A percentile compares a stretch with the other conserved stretches of the same genome.
Conservation (phyloP, 371 early-diverging fungal genomes). For the Dichotomocladium elegans region DNA sequence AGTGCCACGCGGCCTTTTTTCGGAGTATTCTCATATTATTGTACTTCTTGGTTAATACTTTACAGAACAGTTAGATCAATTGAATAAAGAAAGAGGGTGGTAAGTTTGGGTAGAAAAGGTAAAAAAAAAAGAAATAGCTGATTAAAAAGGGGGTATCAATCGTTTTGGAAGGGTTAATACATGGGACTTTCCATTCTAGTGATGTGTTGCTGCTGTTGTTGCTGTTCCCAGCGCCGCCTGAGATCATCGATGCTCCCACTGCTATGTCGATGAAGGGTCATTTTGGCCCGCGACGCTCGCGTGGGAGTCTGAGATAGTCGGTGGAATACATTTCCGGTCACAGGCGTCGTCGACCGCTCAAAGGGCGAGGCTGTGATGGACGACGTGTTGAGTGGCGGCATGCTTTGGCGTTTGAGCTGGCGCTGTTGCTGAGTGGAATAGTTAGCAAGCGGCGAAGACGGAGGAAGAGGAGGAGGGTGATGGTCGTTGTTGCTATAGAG, state of each 20-base stretch:
- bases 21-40: too few relatives aligned
- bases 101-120: too few relatives aligned
- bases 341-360: conserved; percentile 22
- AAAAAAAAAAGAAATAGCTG: neutral
- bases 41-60: too few relatives aligned
- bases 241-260: conserved; percentile 24
- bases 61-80: too few relatives aligned
- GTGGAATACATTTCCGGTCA: conserved; percentile 35
- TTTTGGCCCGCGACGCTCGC: conserved; percentile 40
- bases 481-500: neutral
- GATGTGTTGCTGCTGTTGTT: neutral
- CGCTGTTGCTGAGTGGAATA: conserved; percentile 1
- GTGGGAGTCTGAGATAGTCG: conserved; percentile 44
- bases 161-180: neutral
- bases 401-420: conserved; percentile 4
- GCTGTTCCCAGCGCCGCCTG: conserved; percentile 15
- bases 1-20: too few relatives aligned
- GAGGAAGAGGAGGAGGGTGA: conserved; percentile 14
- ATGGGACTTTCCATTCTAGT: conserved; percentile 3
- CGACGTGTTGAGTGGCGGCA: conserved; percentile 3
- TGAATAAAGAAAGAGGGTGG: too few relatives aligned
- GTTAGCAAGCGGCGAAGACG: conserved; percentile 18
- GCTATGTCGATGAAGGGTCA: conserved; percentile 24
- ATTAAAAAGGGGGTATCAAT: neutral
- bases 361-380: too few relatives aligned